Conservation (phyloP, 2,329 filamentous ascomycete species). For the Aspergillus fumigatiaffinis region DNA sequence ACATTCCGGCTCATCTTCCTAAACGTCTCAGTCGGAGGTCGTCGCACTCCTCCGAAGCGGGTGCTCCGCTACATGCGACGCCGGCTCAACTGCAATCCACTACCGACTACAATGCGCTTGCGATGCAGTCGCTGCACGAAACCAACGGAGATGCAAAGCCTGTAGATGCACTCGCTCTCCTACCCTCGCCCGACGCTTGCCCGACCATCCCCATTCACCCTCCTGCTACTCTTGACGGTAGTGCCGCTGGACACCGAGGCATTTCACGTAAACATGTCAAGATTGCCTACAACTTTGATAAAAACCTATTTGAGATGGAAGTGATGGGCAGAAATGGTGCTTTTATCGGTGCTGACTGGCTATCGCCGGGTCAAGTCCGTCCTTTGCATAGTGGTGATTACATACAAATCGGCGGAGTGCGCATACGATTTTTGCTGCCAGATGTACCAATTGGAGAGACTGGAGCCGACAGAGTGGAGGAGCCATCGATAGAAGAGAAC, state of each 20-base stretch:
- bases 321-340: conserved; percentile 58
- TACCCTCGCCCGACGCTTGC: conserved; percentile 51
- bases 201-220: conserved; percentile 60
- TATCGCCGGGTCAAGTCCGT: conserved; percentile 45
- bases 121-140: conserved; percentile 41
- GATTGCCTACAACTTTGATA: conserved; percentile 58
- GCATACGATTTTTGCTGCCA: conserved; percentile 55
- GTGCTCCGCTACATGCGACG: conserved; percentile 33
- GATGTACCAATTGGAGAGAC: conserved; percentile 47
- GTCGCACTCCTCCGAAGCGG: conserved; percentile 46
- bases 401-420: conserved; percentile 57
- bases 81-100: conserved; percentile 36
- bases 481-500: conserved; percentile 35
- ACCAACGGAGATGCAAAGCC: conserved; percentile 36
- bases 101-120: conserved; percentile 45
- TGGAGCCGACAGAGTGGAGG: conserved; percentile 45
- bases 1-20: conserved; percentile 39
- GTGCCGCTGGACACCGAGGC: conserved; percentile 50
- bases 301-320: conserved; percentile 55
- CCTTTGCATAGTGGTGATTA: conserved; percentile 55
- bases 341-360: conserved; percentile 51
- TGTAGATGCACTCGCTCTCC: conserved; percentile 44
- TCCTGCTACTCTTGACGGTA: conserved; percentile 43
- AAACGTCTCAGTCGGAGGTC: conserved; percentile 45
- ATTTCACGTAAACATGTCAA: conserved; percentile 61